Conservation (phyloP, 495 filamentous ascomycete species). For the Podospora anserina region DNA sequence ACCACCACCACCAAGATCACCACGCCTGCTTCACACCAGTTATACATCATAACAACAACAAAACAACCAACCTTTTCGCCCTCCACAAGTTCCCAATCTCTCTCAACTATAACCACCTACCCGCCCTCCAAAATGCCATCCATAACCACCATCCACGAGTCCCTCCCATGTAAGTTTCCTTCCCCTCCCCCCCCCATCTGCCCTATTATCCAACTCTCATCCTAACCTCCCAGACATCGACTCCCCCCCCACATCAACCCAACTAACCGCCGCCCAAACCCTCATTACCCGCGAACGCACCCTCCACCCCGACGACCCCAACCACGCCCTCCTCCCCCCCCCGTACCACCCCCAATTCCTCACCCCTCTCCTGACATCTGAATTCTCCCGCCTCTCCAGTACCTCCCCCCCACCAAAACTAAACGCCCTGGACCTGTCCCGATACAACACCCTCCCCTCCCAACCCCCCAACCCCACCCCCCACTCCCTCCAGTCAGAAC, state of each 20-base stretch:
- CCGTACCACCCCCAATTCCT: slow-evolving; percentile 40
- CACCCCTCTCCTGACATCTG: slow-evolving; percentile 59
- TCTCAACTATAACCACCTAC: neutral
- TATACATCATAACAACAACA: neutral
- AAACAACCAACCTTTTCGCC: slow-evolving; percentile 2
- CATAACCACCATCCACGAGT: slow-evolving; percentile 72
- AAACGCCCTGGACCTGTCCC: slow-evolving; percentile 68
- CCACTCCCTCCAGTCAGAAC: slow-evolving; percentile 18
- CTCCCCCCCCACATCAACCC: slow-evolving; percentile 55
- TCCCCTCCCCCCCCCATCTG: slow-evolving; percentile 3
- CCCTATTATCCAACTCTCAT: slow-evolving; percentile 17
- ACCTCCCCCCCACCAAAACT: slow-evolving; percentile 32
- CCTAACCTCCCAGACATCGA: slow-evolving; percentile 61
- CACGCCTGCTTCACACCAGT: neutral
- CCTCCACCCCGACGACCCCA: slow-evolving; percentile 35
- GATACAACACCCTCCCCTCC: slow-evolving; percentile 67
- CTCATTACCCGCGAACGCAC: slow-evolving; percentile 66
- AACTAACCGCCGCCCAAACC: slow-evolving; percentile 55
- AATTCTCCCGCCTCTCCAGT: slow-evolving; percentile 45
- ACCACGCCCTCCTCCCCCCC: slow-evolving; percentile 44
- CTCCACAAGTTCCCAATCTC: slow-evolving; percentile 14
- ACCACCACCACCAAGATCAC: neutral
- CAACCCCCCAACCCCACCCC: slow-evolving; percentile 20
- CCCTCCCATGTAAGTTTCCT: slow-evolving; percentile 70
- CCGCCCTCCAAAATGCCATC: slow-evolving; percentile 55